These are phyloP conservation scores for Berkeleyomyces rouxiae DNA, from an alignment of 2,329 filamentous ascomycete genomes.

Conservation along the genomic window DNA sequence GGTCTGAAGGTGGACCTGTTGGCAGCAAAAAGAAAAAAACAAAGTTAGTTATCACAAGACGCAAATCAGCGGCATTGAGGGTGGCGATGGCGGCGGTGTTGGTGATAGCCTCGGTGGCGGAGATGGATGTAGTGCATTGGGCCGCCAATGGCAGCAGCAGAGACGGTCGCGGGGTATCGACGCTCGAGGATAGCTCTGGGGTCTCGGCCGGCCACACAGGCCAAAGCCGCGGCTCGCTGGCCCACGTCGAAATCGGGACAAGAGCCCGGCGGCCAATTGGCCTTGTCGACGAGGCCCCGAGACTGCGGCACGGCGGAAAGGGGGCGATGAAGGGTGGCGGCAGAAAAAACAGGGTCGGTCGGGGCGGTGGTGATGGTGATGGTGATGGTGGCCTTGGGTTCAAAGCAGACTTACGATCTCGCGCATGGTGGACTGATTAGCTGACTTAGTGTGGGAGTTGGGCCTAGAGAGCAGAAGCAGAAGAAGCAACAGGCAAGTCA, in stretches of 20 bases:
- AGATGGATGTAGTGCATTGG: background rate
- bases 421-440: conserved; percentile 38
- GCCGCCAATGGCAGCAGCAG: conserved; percentile 16
- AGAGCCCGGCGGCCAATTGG: conserved; percentile 3
- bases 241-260: background rate
- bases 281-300: conserved; percentile 1
- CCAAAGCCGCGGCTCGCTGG: background rate
- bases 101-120: too few species aligned
- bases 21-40: conserved; percentile 25
- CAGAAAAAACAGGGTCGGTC: conserved; percentile 15
- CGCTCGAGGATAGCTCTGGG: conserved; percentile 1
- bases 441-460: conserved; percentile 17
- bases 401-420: conserved; percentile 44
- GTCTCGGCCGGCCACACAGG: background rate
- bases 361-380: background rate
- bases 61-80: background rate
- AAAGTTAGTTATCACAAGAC: conserved; percentile 7
- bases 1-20: conserved; percentile 97
- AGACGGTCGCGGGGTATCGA: conserved; percentile 19
- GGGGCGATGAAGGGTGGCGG: conserved; percentile 15
- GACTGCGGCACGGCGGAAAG: background rate
- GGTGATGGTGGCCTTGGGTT: conserved; percentile 3
- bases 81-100: background rate
- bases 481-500: background rate
- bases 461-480: conserved; percentile 16